A percentile compares a stretch with the other conserved stretches of the same genome.
Evolutionary conservation across 2,329 filamentous ascomycete species (phyloP).

Genomic region (Neoscytalidium dimidiatum): DNA sequence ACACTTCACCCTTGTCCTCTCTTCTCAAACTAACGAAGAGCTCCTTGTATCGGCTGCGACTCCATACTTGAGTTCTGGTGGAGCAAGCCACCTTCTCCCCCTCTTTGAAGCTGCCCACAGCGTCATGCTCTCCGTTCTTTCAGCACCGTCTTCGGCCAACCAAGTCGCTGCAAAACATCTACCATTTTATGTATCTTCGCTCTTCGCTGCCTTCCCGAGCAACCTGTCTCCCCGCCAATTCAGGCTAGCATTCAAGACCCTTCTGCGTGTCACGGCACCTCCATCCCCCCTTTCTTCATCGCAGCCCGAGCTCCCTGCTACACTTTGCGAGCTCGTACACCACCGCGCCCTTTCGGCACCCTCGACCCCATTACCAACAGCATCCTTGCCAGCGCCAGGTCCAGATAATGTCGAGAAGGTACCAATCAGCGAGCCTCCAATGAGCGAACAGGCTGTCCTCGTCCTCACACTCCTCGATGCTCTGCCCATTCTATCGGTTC

Average conservation of each 20-base stretch:
- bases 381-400: conserved; percentile 35
- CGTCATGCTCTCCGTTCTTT: conserved; percentile 76
- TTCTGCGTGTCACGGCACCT: conserved; percentile 79
- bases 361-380: conserved; percentile 43
- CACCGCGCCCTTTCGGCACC: conserved; percentile 62
- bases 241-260: conserved; percentile 80
- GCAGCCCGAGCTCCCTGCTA: conserved; percentile 77
- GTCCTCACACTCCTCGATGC: conserved; percentile 78
- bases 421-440: conserved; percentile 30
- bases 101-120: conserved; percentile 91
- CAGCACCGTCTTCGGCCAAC: conserved; percentile 73
- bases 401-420: conserved; percentile 32
- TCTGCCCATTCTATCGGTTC: conserved; percentile 70
- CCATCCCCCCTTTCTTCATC: conserved; percentile 72
- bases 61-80: conserved; percentile 68
- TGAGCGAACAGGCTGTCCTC: conserved; percentile 80
- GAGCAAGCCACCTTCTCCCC: conserved; percentile 59
- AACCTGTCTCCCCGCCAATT: conserved; percentile 84
- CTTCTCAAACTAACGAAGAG: conserved; percentile 67
- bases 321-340: conserved; percentile 75
- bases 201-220: conserved; percentile 76
- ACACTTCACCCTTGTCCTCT: conserved; percentile 72
- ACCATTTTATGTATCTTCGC: conserved; percentile 79
- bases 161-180: conserved; percentile 68
- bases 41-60: conserved; percentile 74